Conservation (phyloP, 495 filamentous ascomycete genomes). For the Clavariopsis aquatica region DNA sequence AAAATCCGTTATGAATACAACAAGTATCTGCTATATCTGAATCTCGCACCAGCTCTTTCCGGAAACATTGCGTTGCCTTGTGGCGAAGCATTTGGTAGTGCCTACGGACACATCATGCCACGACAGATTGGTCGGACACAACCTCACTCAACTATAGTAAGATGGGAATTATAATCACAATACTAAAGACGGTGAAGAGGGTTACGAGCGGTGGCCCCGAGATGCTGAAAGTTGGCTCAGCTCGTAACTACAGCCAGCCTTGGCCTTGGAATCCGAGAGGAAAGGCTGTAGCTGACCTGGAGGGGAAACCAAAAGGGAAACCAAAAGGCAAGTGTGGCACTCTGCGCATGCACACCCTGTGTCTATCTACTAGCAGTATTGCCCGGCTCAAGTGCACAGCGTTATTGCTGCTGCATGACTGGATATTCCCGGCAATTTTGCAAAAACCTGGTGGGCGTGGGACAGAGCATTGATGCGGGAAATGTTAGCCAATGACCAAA, state of each 20-base stretch:
- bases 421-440: background rate
- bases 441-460: background rate
- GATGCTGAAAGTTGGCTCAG: background rate
- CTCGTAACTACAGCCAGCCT: background rate
- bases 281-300: background rate
- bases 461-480: conserved; percentile 8
- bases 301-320: too few species aligned
- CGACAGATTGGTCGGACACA: too few species aligned
- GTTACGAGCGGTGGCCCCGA: background rate
- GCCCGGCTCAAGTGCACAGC: too few species aligned
- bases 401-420: background rate
- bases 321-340: background rate
- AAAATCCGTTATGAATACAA: too few species aligned
- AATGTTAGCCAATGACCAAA: conserved; percentile 5
- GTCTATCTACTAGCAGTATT: too few species aligned
- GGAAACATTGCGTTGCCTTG: background rate
- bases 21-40: too few species aligned
- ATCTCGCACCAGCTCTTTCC: background rate
- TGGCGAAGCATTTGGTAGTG: background rate
- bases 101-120: too few species aligned
- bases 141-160: too few species aligned
- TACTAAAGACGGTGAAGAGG: background rate
- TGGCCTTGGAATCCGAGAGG: background rate
- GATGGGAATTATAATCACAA: background rate
- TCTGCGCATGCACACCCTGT: background rate